Conservation (phyloP, 2,329 filamentous ascomycete species). For the Hawksworthiomyces lignivorus region DNA sequence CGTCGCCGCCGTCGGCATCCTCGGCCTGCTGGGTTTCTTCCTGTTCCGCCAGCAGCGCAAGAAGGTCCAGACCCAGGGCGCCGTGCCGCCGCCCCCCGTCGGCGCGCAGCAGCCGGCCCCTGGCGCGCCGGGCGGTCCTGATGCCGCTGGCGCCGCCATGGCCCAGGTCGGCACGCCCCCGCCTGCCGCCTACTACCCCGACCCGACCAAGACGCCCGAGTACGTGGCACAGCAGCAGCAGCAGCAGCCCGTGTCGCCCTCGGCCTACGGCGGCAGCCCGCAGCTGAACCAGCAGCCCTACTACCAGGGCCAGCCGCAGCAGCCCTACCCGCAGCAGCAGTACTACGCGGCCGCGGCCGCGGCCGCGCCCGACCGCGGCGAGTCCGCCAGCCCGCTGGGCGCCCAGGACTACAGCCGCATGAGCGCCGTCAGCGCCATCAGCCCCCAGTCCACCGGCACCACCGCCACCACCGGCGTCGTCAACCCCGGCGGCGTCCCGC, state of each 20-base stretch:
- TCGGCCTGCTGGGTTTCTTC: conserved; percentile 19
- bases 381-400: conserved; percentile 7
- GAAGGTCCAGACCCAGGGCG: background rate
- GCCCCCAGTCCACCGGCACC: conserved; percentile 12
- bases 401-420: conserved; percentile 9
- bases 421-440: conserved; percentile 11
- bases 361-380: conserved; percentile 8
- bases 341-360: conserved; percentile 6
- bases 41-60: conserved; percentile 14
- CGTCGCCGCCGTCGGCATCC: conserved; percentile 20
- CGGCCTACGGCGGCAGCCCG: conserved; percentile 3
- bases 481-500: background rate
- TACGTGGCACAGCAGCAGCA: background rate
- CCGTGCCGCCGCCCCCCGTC: background rate
- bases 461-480: background rate
- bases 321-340: conserved; percentile 5
- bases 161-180: conserved; percentile 6
- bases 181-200: conserved; percentile 2
- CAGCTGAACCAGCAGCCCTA: conserved; percentile 1
- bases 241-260: background rate
- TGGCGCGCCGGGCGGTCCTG: background rate
- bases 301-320: conserved; percentile 3
- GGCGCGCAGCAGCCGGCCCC: background rate
- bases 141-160: conserved; percentile 1
- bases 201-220: conserved; percentile 3